Base-by-base conservation (phyloP, 345 rosid species). In the Capsella bursapastoris region DNA sequence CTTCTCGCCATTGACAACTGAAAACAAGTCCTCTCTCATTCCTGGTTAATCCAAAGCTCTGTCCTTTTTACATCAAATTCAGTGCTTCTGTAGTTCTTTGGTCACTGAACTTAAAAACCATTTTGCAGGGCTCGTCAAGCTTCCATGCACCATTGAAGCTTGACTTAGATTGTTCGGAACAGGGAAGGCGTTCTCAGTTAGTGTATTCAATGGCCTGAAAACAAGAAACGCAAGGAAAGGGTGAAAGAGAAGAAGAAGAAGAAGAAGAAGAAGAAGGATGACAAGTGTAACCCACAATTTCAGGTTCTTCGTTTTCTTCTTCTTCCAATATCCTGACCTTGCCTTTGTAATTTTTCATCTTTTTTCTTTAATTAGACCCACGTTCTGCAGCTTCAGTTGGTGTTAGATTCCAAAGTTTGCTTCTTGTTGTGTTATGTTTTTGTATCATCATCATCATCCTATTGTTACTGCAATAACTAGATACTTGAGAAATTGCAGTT, bases 1-100 rank as follows among this genome's bases (percentile, higher is more conserved):
- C 82, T 76, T 86, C 96, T 83, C 91, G 84, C 88, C 93, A 86
- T 89, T 88, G 89, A 64, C 29, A 57, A 27, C 28, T 48, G 14
- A 49, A 61, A 40, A 7, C 37, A 44, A 13, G 0, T 81, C 68
- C 78, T 82, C 63, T 80, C 13, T 6, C 37, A 6, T 22, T 55
- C 52, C 83, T 82, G 93, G 96, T 88, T 32, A 2, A 8, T 56
- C 28, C 29, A 25, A 22, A 64, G n/a, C 37, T 73, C 49, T 22
- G 6, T 55, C 56, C 32, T 25, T n/a, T 61, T 62, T 38, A 56
- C 41, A 37, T 72, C 49, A 51, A 40, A 11, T 7, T 50, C n/a
- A 43, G 0, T 7, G 15, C 52, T 58, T 55, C 45, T 43, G 5
- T 3, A 7, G 3, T 45, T 27, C 0, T 32, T 50, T 72, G 48